These are phyloP conservation scores for Glycyrrhiza uralensis DNA, from an alignment of 306 rosid genomes.

Conservation along the genomic window DNA sequence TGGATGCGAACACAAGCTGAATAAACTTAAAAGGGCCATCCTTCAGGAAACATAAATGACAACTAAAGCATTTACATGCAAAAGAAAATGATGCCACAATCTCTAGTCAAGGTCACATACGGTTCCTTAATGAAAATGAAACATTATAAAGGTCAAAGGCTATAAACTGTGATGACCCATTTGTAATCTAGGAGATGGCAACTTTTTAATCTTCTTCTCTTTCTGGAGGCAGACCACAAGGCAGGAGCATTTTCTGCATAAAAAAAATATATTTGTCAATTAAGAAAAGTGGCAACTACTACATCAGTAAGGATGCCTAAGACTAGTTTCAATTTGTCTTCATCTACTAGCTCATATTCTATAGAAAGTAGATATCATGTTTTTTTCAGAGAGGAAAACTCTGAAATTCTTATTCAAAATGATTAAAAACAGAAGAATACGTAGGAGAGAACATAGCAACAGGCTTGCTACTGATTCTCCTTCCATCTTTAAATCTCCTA, in stretches of 20 bases:
- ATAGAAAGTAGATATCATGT: not conserved
- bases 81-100: not conserved
- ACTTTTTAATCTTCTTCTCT: slow-evolving; percentile 62
- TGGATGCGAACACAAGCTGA: not conserved
- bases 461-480: not conserved
- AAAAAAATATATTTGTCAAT: not conserved
- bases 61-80: not conserved
- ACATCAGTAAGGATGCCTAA: not conserved
- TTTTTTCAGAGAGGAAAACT: not conserved
- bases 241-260: slow-evolving; percentile 82
- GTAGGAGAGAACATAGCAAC: not conserved
- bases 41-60: not conserved
- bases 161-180: not conserved
- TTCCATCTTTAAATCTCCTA: not conserved
- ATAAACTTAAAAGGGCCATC: not conserved
- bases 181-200: not conserved
- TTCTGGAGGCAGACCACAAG: slow-evolving; percentile 79
- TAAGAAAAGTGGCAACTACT: not conserved
- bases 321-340: not conserved
- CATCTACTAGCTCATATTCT: not conserved
- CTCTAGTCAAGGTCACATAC: not conserved
- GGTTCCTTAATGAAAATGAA: not conserved
- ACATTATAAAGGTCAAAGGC: not conserved
- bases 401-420: not conserved
- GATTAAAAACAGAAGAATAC: not conserved